Evolutionary conservation across 495 filamentous ascomycete species (phyloP).

Genomic region (Penicillium nucicola): DNA sequence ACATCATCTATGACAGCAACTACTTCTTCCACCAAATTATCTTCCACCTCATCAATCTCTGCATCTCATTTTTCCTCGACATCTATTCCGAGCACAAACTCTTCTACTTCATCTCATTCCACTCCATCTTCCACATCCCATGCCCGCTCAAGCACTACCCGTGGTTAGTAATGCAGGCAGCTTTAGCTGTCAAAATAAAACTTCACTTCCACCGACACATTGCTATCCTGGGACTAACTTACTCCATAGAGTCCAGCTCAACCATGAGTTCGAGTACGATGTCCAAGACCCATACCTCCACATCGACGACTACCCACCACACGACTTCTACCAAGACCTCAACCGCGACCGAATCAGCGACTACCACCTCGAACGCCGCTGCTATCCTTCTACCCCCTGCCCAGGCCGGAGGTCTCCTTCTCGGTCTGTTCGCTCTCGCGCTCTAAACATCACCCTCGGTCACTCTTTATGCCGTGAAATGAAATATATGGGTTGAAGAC

Average conservation of each 20-base stretch:
- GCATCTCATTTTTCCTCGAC: neutral
- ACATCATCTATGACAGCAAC: neutral
- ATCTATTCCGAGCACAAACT: neutral
- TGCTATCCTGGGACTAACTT: neutral
- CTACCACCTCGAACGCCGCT: conserved; percentile 19
- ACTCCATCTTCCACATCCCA: conserved; percentile 8
- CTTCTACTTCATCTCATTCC: conserved; percentile 2
- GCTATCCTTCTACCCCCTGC: conserved; percentile 26
- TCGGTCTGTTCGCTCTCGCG: conserved; percentile 21
- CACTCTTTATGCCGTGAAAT: neutral
- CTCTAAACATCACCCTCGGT: conserved; percentile 4
- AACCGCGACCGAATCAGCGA: conserved; percentile 12
- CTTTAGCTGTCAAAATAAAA: conserved; percentile 1
- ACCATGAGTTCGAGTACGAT: neutral
- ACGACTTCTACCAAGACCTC: conserved; percentile 12
- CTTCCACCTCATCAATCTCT: conserved; percentile 1
- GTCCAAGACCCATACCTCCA: conserved; percentile 3
- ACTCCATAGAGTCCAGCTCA: neutral
- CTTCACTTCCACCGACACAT: neutral
- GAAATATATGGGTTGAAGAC: neutral
- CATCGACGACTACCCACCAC: conserved; percentile 13
- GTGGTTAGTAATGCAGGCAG: conserved; percentile 6
- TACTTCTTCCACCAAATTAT: neutral
- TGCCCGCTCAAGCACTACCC: conserved; percentile 2
- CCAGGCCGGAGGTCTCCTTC: conserved; percentile 22